Base-by-base conservation (phyloP, 176 grass and related monocot genomes). In the Musa itinerans region DNA sequence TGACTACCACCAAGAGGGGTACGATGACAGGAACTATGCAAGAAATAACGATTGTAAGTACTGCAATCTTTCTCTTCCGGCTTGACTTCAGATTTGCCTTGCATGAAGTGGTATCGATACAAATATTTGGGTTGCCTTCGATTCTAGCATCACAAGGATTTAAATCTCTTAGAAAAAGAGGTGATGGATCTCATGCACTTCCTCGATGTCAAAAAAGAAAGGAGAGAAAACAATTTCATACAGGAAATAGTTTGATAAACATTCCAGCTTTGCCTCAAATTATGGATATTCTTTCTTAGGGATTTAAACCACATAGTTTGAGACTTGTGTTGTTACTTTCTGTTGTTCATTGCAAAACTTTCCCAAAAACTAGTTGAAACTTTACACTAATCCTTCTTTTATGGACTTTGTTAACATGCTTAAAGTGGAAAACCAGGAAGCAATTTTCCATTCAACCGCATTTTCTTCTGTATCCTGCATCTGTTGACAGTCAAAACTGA, bases 51-150 rank as follows among this genome's bases (percentile, higher is more conserved):
- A 85, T 5, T 13, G 76, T 66, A 74, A 27, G 74, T 81, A 4
- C 78, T 52, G 25, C 15, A 29, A 14, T 67, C 72, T 73, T 87
- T n/a, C 65, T 61, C 57, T 61, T 61, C n/a, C 15, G 7, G 1
- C 57, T 83, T 72, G 53, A 13, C 2, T 55, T 81, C 6, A 20
- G 68, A 13, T 71, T 25, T 9, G 23, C 19, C 50, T 76, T 24
- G 54, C 78, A 78, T 19, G 55, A 16, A 54, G 24, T 56, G 65
- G 13, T 64, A 54, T 78, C 68, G 26, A 20, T 58, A 59, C 83
- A 88, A 11, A 81, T 16, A 72, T 72, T 65, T 78, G 52, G 26
- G 13, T 86, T 89, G 52, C 88, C 74, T 10, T 4, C 62, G 56
- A 71, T 81, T 81, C 77, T 84, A 65, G 20, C 50, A 87, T 87